Conservation (phyloP, 176 grass and related monocot genomes). For the Alloteropsis semialata region DNA sequence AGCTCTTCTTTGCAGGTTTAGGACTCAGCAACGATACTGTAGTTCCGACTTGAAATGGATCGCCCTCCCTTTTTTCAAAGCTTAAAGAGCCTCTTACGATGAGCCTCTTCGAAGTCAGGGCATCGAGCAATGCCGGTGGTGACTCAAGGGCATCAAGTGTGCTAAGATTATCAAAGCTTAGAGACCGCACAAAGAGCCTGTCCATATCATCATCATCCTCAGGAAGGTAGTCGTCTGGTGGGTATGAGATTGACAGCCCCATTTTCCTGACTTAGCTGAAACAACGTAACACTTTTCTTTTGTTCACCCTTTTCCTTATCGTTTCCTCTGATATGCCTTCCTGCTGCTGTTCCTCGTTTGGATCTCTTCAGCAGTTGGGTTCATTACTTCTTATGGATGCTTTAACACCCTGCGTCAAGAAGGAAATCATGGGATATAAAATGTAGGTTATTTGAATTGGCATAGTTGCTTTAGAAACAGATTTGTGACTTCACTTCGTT, state of each 20-base stretch:
- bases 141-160: slow-evolving; percentile 39
- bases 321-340: neutral
- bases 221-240: slow-evolving; percentile 53
- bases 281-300: neutral
- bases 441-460: slow-evolving; percentile 4
- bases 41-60: slow-evolving; percentile 43
- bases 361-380: neutral
- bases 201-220: slow-evolving; percentile 43
- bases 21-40: slow-evolving; percentile 40
- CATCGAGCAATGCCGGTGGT: slow-evolving; percentile 1
- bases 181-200: slow-evolving; percentile 51
- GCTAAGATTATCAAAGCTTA: slow-evolving; percentile 51
- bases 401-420: neutral
- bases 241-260: slow-evolving; percentile 69
- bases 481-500: neutral
- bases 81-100: slow-evolving; percentile 55
- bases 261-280: slow-evolving; percentile 40
- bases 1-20: slow-evolving; percentile 28
- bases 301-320: neutral
- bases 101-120: slow-evolving; percentile 36
- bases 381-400: neutral
- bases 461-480: neutral
- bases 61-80: slow-evolving; percentile 50
- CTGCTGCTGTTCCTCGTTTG: slow-evolving; percentile 2
- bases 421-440: neutral